Evolutionary conservation across 2,329 filamentous ascomycete genomes (phyloP).

Genomic region (Fusarium sp.): DNA sequence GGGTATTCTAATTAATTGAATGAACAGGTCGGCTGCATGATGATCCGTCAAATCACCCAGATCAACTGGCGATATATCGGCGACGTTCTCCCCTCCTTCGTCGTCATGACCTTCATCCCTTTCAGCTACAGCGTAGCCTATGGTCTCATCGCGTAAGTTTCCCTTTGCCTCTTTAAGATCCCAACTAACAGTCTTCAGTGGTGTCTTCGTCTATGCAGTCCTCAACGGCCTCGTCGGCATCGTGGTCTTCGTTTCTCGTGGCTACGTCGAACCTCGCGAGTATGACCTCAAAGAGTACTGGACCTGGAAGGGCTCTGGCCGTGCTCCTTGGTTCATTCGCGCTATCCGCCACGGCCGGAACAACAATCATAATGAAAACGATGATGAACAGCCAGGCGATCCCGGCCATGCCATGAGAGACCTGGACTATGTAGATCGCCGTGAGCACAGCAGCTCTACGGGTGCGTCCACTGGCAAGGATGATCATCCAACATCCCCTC

Average conservation of each 20-base stretch:
- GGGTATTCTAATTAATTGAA: constrained; percentile 12
- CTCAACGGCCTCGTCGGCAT: constrained; percentile 64
- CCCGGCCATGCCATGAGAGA: constrained; percentile 28
- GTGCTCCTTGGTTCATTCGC: constrained; percentile 63
- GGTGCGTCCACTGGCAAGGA: constrained; percentile 46
- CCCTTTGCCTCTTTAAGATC: fast-evolving
- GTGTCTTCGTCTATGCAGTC: constrained; percentile 66
- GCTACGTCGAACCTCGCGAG: constrained; percentile 62
- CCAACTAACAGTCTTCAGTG: constrained; percentile 53
- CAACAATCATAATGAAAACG: background rate
- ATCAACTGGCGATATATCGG: constrained; percentile 85
- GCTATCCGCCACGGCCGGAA: constrained; percentile 47
- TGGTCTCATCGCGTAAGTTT: constrained; percentile 76
- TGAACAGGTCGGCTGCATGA: constrained; percentile 76
- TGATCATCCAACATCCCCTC: constrained; percentile 41
- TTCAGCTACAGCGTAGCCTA: constrained; percentile 85
- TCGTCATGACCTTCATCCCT: constrained; percentile 81
- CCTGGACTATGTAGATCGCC: constrained; percentile 17
- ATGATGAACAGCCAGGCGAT: constrained; percentile 26
- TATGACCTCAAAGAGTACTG: constrained; percentile 69
- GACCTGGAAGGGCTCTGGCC: constrained; percentile 65
- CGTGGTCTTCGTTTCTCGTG: constrained; percentile 59
- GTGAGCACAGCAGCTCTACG: constrained; percentile 34
- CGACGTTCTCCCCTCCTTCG: constrained; percentile 80
- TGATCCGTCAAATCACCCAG: constrained; percentile 80